phyloP scores from a whole-genome alignment of 352 stramenopile genomes.

The Blastocystis sp. region DNA sequence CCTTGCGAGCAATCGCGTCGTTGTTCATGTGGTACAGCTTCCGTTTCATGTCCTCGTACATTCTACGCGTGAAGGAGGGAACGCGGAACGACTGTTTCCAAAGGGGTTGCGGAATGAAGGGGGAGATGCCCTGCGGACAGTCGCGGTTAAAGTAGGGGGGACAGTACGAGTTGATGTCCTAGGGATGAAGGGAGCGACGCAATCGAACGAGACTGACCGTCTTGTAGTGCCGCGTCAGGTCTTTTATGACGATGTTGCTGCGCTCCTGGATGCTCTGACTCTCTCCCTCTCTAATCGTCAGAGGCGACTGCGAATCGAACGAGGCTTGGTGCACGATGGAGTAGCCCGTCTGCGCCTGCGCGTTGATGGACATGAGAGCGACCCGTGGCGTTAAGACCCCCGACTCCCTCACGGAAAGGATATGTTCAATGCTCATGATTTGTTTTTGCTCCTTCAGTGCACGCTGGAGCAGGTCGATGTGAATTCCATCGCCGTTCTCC shows the following conservation, averaged over 20 bases:
- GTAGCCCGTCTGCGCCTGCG: constrained; percentile 19
- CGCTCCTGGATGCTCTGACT: not conserved
- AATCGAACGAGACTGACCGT: not conserved
- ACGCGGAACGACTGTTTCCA: constrained; percentile 41
- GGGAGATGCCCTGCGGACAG: constrained; percentile 44
- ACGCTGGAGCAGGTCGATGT: not conserved
- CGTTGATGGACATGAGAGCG: not conserved
- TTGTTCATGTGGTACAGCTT: constrained; percentile 9
- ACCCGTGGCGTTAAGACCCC: constrained; percentile 31
- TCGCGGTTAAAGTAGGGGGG: constrained; percentile 52
- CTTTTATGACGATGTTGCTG: constrained; percentile 1
- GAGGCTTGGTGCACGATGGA: not conserved
- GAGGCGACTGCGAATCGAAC: not conserved
- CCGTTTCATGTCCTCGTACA: constrained; percentile 32
- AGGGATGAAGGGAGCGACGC: not conserved
- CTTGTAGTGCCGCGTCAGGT: constrained; percentile 53
- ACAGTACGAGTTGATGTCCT: not conserved
- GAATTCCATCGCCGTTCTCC: not conserved
- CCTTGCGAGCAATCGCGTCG: constrained; percentile 1
- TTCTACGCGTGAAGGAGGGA: constrained; percentile 1
- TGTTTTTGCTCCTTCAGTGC: constrained; percentile 21
- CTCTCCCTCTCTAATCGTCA: not conserved
- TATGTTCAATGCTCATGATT: constrained; percentile 58
- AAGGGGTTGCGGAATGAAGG: constrained; percentile 31
- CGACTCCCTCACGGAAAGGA: not conserved